Base-by-base conservation (phyloP, 139 green algal species). In the Protoeuglena noctilucae region DNA sequence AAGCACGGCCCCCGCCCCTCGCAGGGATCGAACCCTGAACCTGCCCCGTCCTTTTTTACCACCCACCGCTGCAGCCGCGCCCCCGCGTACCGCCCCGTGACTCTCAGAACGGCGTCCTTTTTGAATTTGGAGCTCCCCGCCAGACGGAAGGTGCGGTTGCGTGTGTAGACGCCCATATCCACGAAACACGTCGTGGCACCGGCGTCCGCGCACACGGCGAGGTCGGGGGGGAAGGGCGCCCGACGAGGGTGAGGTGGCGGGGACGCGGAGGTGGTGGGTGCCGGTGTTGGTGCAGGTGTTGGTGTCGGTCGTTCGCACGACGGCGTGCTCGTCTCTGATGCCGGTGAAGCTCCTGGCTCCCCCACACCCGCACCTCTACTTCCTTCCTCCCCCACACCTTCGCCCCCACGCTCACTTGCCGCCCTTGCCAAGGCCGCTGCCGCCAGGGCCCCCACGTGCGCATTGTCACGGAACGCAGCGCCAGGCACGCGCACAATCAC, bases 161-260 rank as follows among this genome's bases (percentile, higher is more conserved):
- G 64, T 1, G 74, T 74, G 77, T 89, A 89, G 9, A 89, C 81
- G 0, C 65, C 77, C 2, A 55, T 66, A 54, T 89, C 75, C 1
- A 82, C 67, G 51, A 81, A 75, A 12, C 9, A 43, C 7, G 34
- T 43, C 12, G 9, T 7, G 12, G 12, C 34, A 43, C 34, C 34
- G 9, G 9, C 34, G 9, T 43, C 34, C 9, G n/a, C n/a, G n/a
- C n/a, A n/a, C n/a, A n/a, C n/a, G n/a, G n/a, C n/a, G n/a, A n/a
- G n/a, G n/a, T n/a, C n/a, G n/a, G n/a, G n/a, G n/a, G n/a, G n/a
- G n/a, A n/a, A n/a, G n/a, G n/a, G n/a, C n/a, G n/a, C n/a, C n/a
- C n/a, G n/a, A n/a, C n/a, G n/a, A n/a, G n/a, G n/a, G n/a, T n/a
- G n/a, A n/a, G n/a, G n/a, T n/a, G n/a, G n/a, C n/a, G n/a, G n/a